Percentiles rank a stretch among this genome's conserved stretches.
Conservation (phyloP, 2,329 filamentous ascomycete genomes). For the Gremmenia infestans region DNA sequence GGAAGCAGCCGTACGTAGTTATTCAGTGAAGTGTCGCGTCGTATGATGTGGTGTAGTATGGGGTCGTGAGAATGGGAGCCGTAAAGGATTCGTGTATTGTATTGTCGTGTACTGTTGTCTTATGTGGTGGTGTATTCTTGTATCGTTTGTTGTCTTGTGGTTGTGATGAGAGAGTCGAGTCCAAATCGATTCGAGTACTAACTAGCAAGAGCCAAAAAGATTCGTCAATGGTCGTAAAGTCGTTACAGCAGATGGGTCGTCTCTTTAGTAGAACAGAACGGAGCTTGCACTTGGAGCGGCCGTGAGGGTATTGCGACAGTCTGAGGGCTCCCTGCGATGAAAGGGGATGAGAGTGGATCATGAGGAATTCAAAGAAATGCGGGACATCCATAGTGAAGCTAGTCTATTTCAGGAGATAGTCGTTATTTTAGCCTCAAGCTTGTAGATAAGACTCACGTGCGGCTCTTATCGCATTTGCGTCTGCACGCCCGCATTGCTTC, state of each 20-base stretch:
- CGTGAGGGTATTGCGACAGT: constrained; percentile 20
- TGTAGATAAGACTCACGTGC: constrained; percentile 14
- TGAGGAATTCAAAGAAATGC: neutral
- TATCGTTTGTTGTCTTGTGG: neutral
- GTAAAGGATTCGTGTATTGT: neutral
- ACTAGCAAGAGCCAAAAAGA: constrained; percentile 23
- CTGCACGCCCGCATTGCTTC: too few species aligned
- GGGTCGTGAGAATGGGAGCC: neutral
- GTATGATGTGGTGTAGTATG: neutral
- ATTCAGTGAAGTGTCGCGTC: too few species aligned
- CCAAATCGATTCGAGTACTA: too few species aligned
- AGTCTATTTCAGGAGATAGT: constrained; percentile 1
- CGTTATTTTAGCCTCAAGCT: neutral
- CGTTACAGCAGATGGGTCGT: constrained; percentile 15
- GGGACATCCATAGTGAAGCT: neutral
- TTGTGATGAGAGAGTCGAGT: neutral
- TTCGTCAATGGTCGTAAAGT: constrained; percentile 32
- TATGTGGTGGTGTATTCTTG: too few species aligned
- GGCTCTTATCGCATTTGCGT: neutral
- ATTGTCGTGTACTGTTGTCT: too few species aligned
- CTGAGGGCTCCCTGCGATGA: constrained; percentile 15
- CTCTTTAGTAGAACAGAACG: neutral
- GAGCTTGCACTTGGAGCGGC: constrained; percentile 10
- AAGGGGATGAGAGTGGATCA: neutral
- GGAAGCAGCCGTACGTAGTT: too few species aligned